Base-by-base conservation (phyloP, 2,329 filamentous ascomycete species). In the Dactylellina sp. region DNA sequence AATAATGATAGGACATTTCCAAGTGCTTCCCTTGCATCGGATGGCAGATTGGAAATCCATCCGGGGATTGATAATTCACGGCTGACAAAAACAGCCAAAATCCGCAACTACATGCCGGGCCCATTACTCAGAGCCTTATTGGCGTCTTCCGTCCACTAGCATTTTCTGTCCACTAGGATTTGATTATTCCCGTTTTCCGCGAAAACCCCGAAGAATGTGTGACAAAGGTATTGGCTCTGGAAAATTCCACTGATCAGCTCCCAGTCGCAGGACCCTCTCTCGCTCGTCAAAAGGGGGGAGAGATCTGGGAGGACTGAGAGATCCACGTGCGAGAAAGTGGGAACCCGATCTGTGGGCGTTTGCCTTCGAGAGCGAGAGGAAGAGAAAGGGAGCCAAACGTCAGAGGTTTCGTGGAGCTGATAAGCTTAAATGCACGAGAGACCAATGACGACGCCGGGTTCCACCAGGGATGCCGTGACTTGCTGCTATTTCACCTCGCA, bases 341-440 rank as follows among this genome's bases (percentile, higher is more conserved):
- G 44, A 18, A 53, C 63, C 50, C 63, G 62, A 60, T 66, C 62
- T 28, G 52, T 20, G 47, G 32, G 32, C 46, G 18, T 65, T 72
- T 72, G 68, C 68, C 68, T 55, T 52, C 53, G 42, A 52, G 32
- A 44, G 39, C 47, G n/a, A 40, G 49, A 39, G 62, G 25, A 40
- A 46, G 56, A 60, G 52, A 25, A 49, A 28, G 39, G 46, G 52
- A 35, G 5, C 52, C 25, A 65, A 65, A 72, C 68, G 68, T 72
- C 68, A 72, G 59, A 46, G 59, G 60, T 49, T 37, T 56, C 50
- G 40, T 59, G 39, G 61, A 20, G 32, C 60, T 72, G 68, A 72
- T 72, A 72, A 72, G 68, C 68, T 72, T 72, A 72, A 72, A 72
- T 72, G 68, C 68, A 65, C 60, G 47, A 55, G 60, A 24, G 32